A percentile compares a stretch with the other conserved stretches of the same genome.
These are phyloP conservation scores for Cymbopogon citratus DNA, from an alignment of 176 grass and related monocot species.

Conservation along the genomic window DNA sequence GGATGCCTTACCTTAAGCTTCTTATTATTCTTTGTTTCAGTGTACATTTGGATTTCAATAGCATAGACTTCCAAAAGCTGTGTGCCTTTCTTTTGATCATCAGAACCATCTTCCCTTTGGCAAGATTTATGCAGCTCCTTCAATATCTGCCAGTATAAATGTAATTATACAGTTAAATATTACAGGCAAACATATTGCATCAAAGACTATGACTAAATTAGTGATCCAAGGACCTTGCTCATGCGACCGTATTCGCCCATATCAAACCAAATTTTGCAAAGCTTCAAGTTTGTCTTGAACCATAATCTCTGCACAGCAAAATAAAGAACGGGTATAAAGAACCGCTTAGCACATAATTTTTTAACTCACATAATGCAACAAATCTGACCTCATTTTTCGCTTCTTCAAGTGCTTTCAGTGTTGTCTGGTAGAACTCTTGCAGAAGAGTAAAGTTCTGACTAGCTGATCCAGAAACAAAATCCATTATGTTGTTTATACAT, in stretches of 20 bases:
- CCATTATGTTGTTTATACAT: slow-evolving; percentile 99
- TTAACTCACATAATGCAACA: background rate
- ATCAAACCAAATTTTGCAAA: slow-evolving; percentile 99
- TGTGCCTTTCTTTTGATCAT: slow-evolving; percentile 99
- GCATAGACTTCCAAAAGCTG: slow-evolving; percentile 99
- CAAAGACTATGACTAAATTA: background rate
- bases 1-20: slow-evolving; percentile 72
- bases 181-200: background rate
- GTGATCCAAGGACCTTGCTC: slow-evolving; percentile 67
- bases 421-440: slow-evolving; percentile 97
- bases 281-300: slow-evolving; percentile 98
- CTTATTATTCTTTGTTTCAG: slow-evolving; percentile 98
- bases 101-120: slow-evolving; percentile 92
- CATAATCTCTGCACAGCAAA: slow-evolving; percentile 74
- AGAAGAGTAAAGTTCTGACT: slow-evolving; percentile 91
- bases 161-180: background rate
- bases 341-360: background rate
- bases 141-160: slow-evolving; percentile 45
- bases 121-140: slow-evolving; percentile 95
- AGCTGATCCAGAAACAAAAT: slow-evolving; percentile 97
- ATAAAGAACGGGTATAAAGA: slow-evolving; percentile 16
- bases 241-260: slow-evolving; percentile 93
- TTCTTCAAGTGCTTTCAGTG: slow-evolving; percentile 92
- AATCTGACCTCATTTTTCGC: slow-evolving; percentile 84
- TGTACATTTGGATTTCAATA: slow-evolving; percentile 99